Evolutionary conservation across 2,329 filamentous ascomycete species (phyloP), one percentile per base, ranked within the genome.

Genomic region (Westerdykella sp.): DNA sequence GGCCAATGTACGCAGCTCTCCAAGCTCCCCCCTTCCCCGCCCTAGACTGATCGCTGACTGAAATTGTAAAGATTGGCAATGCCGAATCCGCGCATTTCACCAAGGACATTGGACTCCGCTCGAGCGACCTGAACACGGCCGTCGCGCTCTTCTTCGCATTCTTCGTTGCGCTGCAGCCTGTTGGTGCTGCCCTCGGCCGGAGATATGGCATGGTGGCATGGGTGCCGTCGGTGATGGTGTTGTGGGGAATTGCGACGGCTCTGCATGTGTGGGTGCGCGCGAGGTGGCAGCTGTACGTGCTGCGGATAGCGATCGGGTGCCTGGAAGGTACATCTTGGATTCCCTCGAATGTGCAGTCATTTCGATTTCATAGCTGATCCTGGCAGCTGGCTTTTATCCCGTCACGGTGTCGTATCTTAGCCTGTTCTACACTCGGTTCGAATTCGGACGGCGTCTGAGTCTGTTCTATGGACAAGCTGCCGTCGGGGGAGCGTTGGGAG

Each of bases 21-120:
- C 9, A 7, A 28, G 25, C 25, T 28, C 9, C 25, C 21, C 34
- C 22, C 23, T 39, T 23, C 12, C 36, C 47, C 34, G 23, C 21
- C 23, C 23, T 25, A 15, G 7, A 48, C 43, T 3, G 21, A 30
- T 30, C 37, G 22, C 12, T 25, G 13, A 23, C 31, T 23, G 13
- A 14, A 7, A n/a, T n/a, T 21, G 13, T 32, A n/a, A 32, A 67
- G 65, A 73, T 78, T 45, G 74, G 75, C 43, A 77, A 76, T 61
- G 74, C 74, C 11, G 74, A 77, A 46, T 76, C 73, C 6, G 79
- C 79, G 18, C 76, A 83, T 48, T 81, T 80, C 56, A 80, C 77
- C 0, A 58, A 62, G 34, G 76, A 80, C 50, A 73, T 77, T 21
- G 77, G 76, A 0, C 66, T 78, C 1, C 61, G 62, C 3, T 68